These are phyloP conservation scores for Kwoniella sp. DNA, from an alignment of 768 basidiomycete species.

Conservation along the genomic window DNA sequence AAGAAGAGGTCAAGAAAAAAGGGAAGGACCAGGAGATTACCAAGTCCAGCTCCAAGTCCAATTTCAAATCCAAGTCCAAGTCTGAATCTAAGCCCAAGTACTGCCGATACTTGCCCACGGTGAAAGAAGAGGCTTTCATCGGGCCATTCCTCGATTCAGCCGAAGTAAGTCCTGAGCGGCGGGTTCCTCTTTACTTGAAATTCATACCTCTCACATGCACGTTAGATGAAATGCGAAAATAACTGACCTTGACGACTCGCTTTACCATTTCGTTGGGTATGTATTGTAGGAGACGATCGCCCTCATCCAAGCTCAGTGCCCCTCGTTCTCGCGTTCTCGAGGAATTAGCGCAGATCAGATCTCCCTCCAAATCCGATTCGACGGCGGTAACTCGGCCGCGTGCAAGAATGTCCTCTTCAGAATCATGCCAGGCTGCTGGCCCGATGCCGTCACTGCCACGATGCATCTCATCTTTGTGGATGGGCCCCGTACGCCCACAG, in stretches of 20 bases:
- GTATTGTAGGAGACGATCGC: conserved; percentile 26
- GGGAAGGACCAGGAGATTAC: not conserved
- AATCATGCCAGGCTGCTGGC: conserved; percentile 31
- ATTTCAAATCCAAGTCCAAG: conserved; percentile 5
- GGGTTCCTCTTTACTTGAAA: not conserved
- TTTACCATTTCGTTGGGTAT: no score
- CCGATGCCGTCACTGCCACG: conserved; percentile 19
- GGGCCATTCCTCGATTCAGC: conserved; percentile 2
- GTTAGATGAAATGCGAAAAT: no score
- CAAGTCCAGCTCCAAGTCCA: conserved; percentile 10
- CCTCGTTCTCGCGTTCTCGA: conserved; percentile 7
- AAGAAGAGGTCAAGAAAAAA: no score
- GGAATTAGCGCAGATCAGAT: conserved; percentile 5
- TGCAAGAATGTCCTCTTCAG: conserved; percentile 18
- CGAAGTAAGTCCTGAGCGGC: conserved; percentile 8
- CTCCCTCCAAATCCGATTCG: conserved; percentile 20
- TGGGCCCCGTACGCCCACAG: not conserved
- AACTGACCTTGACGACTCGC: no score
- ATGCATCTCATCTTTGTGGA: conserved; percentile 24
- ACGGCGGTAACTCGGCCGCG: conserved; percentile 13
- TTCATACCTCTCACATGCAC: not conserved
- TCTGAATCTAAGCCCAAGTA: not conserved
- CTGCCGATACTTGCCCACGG: conserved; percentile 8
- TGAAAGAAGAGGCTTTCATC: conserved; percentile 16
- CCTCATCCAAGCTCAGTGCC: conserved; percentile 22